Evolutionary conservation across 1,284 basidiomycete species (phyloP), one percentile per base, ranked within the genome.

Genomic region (Porphyrellus sp.): DNA sequence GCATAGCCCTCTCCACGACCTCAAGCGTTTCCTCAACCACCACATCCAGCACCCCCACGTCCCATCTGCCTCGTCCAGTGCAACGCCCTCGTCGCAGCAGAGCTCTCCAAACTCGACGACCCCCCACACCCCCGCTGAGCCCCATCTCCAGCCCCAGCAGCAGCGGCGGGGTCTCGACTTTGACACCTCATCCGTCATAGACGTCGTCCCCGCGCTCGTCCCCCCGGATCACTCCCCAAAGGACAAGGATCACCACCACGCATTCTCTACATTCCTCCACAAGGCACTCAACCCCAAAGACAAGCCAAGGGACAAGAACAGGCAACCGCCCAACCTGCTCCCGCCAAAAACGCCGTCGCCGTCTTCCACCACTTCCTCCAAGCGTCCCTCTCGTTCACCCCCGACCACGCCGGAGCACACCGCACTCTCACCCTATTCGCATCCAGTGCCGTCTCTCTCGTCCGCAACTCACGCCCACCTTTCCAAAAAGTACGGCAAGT

Each of bases 401-500:
- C 58, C 64, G 11, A 69, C 56, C 58, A 69, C 60, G 42, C 71
- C 45, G 58, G 68, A 70, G 64, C 68, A 27, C 47, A 55, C 55
- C 53, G 60, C 61, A 57, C 58, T 54, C 59, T 62, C 62, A 55
- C 25, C 57, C 56, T 54, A 53, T 57, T 64, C 59, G 50, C 71
- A 59, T 18, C 64, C 62, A 23, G 77, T 79, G 6, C 62, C 72
- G 28, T 86, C 86, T 3, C 78, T 93, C 23, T 85, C 86, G 24
- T 83, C 87, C 55, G 91, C 89, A 0, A 93, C 90, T 0, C 91
- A 98, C 54, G 93, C 93, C 5, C 93, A 97, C 68, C 77, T 99
- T 53, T 79, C 90, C 40, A 98, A 99, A 76, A 98, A 98, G 79
- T 99, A 99, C 65, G 97, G 97, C 59, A 99, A 99, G 71, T 98